Percentiles rank a stretch among this genome's conserved stretches.
Conservation (phyloP, 495 filamentous ascomycete genomes). For the Xylaria cubensis region DNA sequence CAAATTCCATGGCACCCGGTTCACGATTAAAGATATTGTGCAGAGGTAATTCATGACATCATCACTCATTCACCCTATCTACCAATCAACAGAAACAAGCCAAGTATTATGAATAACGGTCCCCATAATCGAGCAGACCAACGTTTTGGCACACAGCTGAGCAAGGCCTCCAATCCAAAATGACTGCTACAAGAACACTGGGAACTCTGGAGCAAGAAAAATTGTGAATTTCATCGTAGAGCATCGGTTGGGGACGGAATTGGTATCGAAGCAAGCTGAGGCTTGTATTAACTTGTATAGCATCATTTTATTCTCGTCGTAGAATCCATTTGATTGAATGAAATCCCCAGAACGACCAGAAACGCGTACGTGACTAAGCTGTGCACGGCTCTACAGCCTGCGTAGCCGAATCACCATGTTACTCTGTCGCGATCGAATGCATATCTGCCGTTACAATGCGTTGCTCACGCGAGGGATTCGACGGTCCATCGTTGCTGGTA, state of each 20-base stretch:
- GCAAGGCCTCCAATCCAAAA: neutral
- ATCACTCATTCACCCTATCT: neutral
- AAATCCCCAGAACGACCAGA: constrained; percentile 20
- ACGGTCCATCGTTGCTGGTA: constrained; percentile 34
- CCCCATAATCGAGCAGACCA: neutral
- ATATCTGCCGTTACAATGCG: constrained; percentile 27
- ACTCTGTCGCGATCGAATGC: constrained; percentile 26
- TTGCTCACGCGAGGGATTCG: constrained; percentile 34
- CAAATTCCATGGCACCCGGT: neutral
- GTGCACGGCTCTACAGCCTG: constrained; percentile 18
- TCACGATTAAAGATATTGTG: neutral
- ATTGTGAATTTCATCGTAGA: constrained; percentile 16
- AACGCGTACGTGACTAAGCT: constrained; percentile 23
- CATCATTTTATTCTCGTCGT: constrained; percentile 24
- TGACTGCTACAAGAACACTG: neutral
- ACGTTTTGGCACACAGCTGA: neutral
- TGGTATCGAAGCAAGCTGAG: constrained; percentile 23
- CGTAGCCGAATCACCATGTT: constrained; percentile 24
- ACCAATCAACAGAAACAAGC: neutral
- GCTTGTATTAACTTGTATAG: constrained; percentile 30
- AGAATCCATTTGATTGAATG: constrained; percentile 25
- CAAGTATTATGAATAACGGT: neutral
- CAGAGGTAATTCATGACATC: neutral
- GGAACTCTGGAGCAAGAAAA: neutral
- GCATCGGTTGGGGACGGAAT: constrained; percentile 7